Percentiles rank a stretch among this genome's conserved stretches.
phyloP scores from a whole-genome alignment of 2,329 filamentous ascomycete species.

The Ophiostoma populinum region DNA sequence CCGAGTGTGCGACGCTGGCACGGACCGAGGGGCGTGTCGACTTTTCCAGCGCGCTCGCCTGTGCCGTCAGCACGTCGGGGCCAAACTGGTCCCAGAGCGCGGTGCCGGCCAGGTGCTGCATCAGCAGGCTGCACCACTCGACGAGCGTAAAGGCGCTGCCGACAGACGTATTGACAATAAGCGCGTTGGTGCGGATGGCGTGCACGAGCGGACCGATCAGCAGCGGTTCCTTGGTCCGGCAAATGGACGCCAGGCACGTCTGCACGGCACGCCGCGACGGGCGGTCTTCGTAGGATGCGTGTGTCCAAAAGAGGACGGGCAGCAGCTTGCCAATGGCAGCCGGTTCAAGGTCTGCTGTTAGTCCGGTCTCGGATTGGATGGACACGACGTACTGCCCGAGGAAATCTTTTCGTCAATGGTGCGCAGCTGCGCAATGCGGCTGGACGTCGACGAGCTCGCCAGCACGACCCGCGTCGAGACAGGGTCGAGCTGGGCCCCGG shows the following conservation, averaged over 20 bases:
- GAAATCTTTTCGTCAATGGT: constrained; percentile 37
- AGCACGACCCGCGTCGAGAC: constrained; percentile 23
- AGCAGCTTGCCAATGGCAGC: constrained; percentile 39
- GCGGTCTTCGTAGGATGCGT: constrained; percentile 74
- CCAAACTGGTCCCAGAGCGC: constrained; percentile 47
- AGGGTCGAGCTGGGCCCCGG: constrained; percentile 12
- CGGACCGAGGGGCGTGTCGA: constrained; percentile 52
- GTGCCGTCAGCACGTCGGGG: constrained; percentile 46
- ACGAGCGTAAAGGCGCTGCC: constrained; percentile 74
- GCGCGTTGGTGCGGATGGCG: constrained; percentile 52
- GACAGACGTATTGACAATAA: constrained; percentile 60
- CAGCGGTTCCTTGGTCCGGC: constrained; percentile 35
- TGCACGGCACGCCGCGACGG: constrained; percentile 70
- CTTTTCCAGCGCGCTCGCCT: constrained; percentile 60
- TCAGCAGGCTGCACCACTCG: constrained; percentile 72
- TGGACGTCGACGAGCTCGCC: constrained; percentile 42
- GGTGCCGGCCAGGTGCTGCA: constrained; percentile 50
- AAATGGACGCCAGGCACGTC: constrained; percentile 53
- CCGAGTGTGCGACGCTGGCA: constrained; percentile 50
- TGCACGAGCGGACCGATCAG: constrained; percentile 47
- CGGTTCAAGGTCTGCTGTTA: constrained; percentile 29
- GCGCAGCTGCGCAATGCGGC: constrained; percentile 36
- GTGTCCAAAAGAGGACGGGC: constrained; percentile 67
- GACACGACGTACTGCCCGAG: constrained; percentile 29
- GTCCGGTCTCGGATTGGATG: too few relatives aligned